Conservation (phyloP, 306 rosid species). For the Malus sylvestris region DNA sequence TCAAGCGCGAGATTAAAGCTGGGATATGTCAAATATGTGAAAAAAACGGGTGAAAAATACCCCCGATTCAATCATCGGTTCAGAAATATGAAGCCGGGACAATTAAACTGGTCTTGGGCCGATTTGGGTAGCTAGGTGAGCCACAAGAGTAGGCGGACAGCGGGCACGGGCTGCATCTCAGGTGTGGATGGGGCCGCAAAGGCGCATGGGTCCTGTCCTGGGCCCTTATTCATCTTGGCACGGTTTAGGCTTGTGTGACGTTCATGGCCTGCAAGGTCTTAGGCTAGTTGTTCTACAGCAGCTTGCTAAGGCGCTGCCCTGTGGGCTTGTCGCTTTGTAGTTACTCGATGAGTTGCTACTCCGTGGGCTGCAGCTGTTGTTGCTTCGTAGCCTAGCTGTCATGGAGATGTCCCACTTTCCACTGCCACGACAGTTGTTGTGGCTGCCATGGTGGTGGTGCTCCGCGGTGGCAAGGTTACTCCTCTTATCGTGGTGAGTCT, state of each 20-base stretch:
- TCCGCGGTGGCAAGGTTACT: no score
- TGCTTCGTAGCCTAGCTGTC: no score
- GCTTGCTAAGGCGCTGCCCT: rapidly evolving
- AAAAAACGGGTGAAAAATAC: no score
- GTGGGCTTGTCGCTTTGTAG: no score
- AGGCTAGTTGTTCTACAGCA: no score
- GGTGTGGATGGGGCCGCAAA: rapidly evolving
- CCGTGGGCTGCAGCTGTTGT: rapidly evolving
- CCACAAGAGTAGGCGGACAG: rapidly evolving
- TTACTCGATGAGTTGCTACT: rapidly evolving
- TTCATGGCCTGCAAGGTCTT: rapidly evolving
- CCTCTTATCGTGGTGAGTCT: no score
- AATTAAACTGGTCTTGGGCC: rapidly evolving
- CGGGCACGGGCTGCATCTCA: rapidly evolving
- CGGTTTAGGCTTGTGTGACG: rapidly evolving
- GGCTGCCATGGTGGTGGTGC: no score
- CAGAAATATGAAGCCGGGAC: rapidly evolving
- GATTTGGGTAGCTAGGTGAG: no score
- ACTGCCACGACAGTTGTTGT: rapidly evolving
- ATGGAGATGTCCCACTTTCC: no score
- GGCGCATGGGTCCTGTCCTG: rapidly evolving
- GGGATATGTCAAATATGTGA: no score
- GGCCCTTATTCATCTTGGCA: no score
- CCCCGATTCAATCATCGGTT: no score
- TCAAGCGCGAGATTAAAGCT: rapidly evolving